These are phyloP conservation scores for Coccomyxa sp. DNA, from an alignment of 139 green algal genomes.

Conservation along the genomic window DNA sequence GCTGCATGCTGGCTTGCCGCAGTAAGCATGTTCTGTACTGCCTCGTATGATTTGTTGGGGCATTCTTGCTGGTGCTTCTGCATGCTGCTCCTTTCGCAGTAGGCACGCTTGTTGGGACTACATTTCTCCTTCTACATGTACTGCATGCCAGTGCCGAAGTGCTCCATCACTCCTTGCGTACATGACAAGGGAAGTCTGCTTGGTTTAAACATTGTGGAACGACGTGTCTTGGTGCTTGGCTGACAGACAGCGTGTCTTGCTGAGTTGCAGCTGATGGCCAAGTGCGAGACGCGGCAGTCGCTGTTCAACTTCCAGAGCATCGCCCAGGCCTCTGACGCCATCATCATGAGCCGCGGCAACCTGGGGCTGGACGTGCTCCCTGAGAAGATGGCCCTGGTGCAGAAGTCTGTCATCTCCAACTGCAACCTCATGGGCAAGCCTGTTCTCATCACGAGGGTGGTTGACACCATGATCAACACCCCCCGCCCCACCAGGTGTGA, in stretches of 20 bases:
- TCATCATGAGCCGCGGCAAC: slow-evolving; percentile 87
- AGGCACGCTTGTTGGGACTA: no score
- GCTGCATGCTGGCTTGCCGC: background rate
- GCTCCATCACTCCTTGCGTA: no score
- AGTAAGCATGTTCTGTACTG: background rate
- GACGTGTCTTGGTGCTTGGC: background rate
- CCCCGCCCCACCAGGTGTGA: slow-evolving; percentile 74
- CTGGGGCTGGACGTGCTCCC: slow-evolving; percentile 80
- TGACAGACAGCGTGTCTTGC: background rate
- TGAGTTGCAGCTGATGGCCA: slow-evolving; percentile 65
- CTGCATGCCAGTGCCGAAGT: no score
- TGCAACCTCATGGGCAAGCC: slow-evolving; percentile 90
- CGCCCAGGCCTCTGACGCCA: slow-evolving; percentile 67
- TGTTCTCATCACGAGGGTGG: slow-evolving; percentile 78
- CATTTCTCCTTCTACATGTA: no score
- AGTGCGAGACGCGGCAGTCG: slow-evolving; percentile 68
- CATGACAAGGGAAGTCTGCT: no score
- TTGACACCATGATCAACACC: slow-evolving; percentile 84
- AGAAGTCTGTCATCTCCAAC: slow-evolving; percentile 53
- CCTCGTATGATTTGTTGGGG: background rate
- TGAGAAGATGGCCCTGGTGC: slow-evolving; percentile 89
- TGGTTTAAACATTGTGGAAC: no score
- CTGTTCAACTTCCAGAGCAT: slow-evolving; percentile 75
- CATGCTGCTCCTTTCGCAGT: no score
- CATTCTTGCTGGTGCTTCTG: no score